Conservation (phyloP, 2,329 filamentous ascomycete genomes). For the Venturia aucupariae region DNA sequence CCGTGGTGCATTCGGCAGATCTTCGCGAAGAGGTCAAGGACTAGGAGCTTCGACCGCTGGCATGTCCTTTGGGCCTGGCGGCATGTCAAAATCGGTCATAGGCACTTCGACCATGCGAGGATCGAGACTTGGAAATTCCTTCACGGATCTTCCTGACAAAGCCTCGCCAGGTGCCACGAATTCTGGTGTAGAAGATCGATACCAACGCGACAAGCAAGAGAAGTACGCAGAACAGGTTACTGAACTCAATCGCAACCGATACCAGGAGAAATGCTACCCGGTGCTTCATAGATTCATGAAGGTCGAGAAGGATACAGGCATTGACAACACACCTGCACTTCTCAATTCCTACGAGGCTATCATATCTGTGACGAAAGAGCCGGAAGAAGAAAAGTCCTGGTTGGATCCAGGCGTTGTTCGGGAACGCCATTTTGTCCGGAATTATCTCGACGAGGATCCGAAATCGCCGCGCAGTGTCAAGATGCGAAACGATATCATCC, state of each 20-base stretch:
- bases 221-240: conserved; percentile 73
- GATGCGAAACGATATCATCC: conserved; percentile 70
- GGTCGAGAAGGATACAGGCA: conserved; percentile 61
- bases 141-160: conserved; percentile 58
- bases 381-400: conserved; percentile 46
- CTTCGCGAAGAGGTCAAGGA: conserved; percentile 32
- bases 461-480: conserved; percentile 55
- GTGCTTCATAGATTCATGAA: conserved; percentile 67
- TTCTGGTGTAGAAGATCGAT: conserved; percentile 58
- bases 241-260: conserved; percentile 50
- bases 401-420: conserved; percentile 56
- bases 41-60: conserved; percentile 19
- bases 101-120: conserved; percentile 58
- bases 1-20: conserved; percentile 45
- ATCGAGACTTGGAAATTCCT: conserved; percentile 53
- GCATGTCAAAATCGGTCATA: conserved; percentile 75
- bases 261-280: conserved; percentile 52
- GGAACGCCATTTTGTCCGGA: conserved; percentile 65
- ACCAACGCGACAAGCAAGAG: conserved; percentile 73
- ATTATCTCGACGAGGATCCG: conserved; percentile 67
- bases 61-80: conserved; percentile 55
- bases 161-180: conserved; percentile 25
- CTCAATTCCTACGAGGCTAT: conserved; percentile 77
- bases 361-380: conserved; percentile 68
- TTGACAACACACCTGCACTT: conserved; percentile 34